phyloP scores from a whole-genome alignment of 345 rosid species.

The Bruguiera gymnorhiza region DNA sequence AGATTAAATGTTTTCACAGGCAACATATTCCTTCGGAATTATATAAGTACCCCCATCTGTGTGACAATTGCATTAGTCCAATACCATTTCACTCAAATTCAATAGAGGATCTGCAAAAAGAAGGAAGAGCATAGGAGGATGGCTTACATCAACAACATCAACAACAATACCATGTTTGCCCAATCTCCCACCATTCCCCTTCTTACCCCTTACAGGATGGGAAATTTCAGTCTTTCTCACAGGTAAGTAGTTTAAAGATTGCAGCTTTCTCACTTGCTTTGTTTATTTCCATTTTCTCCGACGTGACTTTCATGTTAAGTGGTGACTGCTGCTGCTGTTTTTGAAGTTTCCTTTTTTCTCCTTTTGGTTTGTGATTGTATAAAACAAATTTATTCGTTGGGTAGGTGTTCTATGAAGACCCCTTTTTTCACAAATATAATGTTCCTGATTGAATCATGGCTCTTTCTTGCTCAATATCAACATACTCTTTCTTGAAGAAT shows the following conservation, averaged over 20 bases:
- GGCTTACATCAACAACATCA: too few species aligned
- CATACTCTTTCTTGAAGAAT: not conserved
- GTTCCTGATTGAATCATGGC: not conserved
- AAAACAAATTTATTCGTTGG: not conserved
- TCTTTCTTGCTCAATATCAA: not conserved
- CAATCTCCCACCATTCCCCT: conserved; percentile 19
- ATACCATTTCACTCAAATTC: too few species aligned
- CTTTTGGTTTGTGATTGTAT: not conserved
- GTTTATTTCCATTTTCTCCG: not conserved
- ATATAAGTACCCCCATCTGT: too few species aligned
- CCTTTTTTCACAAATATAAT: not conserved
- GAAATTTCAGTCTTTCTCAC: conserved; percentile 33
- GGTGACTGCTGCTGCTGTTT: not conserved
- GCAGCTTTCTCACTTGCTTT: not conserved
- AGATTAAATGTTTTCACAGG: too few species aligned
- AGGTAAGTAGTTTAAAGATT: conserved; percentile 7
- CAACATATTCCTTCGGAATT: too few species aligned
- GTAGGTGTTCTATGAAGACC: too few species aligned
- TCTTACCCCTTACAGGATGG: conserved; percentile 34
- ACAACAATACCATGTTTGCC: not conserved
- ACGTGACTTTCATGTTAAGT: not conserved
- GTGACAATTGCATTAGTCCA: too few species aligned
- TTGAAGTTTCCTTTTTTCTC: not conserved
- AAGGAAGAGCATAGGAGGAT: not conserved
- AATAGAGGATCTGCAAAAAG: not conserved